Base-by-base conservation (phyloP, 805 yeast genomes). In the Ogataea corticis region DNA sequence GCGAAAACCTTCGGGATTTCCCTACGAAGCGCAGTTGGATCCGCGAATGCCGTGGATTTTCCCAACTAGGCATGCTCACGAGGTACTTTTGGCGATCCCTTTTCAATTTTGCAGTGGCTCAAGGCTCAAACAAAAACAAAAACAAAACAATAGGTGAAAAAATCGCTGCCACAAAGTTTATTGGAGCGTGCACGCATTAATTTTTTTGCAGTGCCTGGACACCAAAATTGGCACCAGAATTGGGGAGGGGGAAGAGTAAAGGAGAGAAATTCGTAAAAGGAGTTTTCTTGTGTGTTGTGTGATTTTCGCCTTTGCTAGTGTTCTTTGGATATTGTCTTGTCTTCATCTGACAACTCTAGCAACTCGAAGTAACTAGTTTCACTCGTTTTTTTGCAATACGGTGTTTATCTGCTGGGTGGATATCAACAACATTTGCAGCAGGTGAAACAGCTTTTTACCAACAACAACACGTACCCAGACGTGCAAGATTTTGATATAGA, bases 391-490 rank as follows among this genome's bases (percentile, higher is more conserved):
- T n/a, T 25, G 38, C 31, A 27, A 16, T 27, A 16, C 12, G 15
- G 11, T 11, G 17, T 23, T 25, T 27, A 37, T 37, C 40, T 27
- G 40, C 40, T 37, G 40, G 40, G 40, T 37, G 40, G 40, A 37
- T 37, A 27, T 37, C 15, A 21, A 33, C 25, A 28, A 16, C 32
- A 18, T 13, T 10, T 12, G 32, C 40, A 27, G 12, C 7, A 25
- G 15, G 25, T 35, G 38, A 19, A n/a, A 13, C 31, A 23, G 19
- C 11, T 7, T 15, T 4, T 27, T 19, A 16, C 16, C 18, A 9
- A 11, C 21, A 25, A 11, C 25, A 21, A 37, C 32, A 37, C 40
- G 40, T 37, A 28, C 40, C 32, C 33, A 37, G 32, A 17, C 40
- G 15, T 27, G 23, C 31, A 36, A 12, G 16, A 36, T 31, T 31